Conservation (phyloP, 2,329 filamentous ascomycete species). For the Diplodia seriata region DNA sequence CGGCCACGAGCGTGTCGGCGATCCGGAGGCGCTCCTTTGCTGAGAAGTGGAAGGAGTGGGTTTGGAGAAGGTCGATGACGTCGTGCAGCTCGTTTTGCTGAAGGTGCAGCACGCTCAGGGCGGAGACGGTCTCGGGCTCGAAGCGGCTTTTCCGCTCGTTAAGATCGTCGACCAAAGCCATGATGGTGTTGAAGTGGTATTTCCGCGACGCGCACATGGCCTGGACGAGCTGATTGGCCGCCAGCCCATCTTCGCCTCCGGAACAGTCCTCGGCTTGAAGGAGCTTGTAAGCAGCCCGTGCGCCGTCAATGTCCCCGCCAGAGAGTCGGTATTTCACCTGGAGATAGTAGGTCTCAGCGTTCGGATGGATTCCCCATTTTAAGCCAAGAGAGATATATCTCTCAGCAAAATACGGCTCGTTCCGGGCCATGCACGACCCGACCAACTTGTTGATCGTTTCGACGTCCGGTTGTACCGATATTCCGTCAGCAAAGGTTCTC, state of each 20-base stretch:
- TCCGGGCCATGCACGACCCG: slow-evolving; percentile 71
- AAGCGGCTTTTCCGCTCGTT: slow-evolving; percentile 73
- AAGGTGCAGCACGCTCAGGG: slow-evolving; percentile 76
- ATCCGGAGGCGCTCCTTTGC: slow-evolving; percentile 72
- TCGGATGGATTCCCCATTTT: slow-evolving; percentile 69
- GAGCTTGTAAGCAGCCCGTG: slow-evolving; percentile 68
- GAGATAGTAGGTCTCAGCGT: slow-evolving; percentile 74
- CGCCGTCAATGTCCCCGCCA: slow-evolving; percentile 74
- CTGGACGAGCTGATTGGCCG: slow-evolving; percentile 75
- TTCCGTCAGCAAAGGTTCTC: slow-evolving; percentile 55
- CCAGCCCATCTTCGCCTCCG: slow-evolving; percentile 62
- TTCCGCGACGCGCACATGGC: slow-evolving; percentile 67
- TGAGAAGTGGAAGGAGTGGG: slow-evolving; percentile 74
- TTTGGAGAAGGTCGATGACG: slow-evolving; percentile 80
- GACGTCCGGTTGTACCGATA: slow-evolving; percentile 64
- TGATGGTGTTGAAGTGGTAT: slow-evolving; percentile 73
- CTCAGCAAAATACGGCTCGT: slow-evolving; percentile 75
- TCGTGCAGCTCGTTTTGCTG: slow-evolving; percentile 78
- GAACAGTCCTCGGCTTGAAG: slow-evolving; percentile 65
- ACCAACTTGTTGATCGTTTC: slow-evolving; percentile 80
- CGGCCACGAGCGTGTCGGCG: slow-evolving; percentile 69
- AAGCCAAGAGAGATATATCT: slow-evolving; percentile 72
- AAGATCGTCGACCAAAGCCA: slow-evolving; percentile 74
- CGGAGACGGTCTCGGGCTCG: slow-evolving; percentile 75
- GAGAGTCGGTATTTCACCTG: slow-evolving; percentile 79